Percentiles rank a stretch among this genome's conserved stretches.
These are phyloP conservation scores for Saccharum spontaneum DNA, from an alignment of 176 grass and related monocot species.

Conservation along the genomic window DNA sequence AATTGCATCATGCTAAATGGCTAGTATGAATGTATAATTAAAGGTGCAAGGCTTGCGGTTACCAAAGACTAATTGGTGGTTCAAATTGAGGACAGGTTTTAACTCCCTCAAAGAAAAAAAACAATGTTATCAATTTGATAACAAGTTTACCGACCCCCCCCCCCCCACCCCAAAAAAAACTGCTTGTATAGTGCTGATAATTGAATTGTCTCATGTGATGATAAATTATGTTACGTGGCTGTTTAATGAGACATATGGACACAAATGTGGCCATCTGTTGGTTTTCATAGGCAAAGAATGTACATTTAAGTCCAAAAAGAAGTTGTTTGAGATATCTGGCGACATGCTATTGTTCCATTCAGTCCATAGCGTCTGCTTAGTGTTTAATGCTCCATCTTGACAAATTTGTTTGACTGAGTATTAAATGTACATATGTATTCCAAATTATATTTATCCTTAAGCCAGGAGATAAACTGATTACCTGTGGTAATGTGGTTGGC, in stretches of 20 bases:
- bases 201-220: neutral
- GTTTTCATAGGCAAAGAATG: neutral
- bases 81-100: neutral
- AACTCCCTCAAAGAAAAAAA: neutral
- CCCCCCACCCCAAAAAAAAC: too few relatives aligned
- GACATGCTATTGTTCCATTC: neutral
- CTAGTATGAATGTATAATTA: neutral
- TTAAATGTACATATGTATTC: conserved; percentile 3
- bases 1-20: neutral
- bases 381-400: conserved; percentile 3
- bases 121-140: neutral
- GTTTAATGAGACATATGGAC: neutral
- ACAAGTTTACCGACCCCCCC: neutral
- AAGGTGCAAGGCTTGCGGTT: neutral
- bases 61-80: neutral
- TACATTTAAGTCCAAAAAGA: neutral
- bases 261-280: neutral
- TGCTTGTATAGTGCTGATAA: neutral
- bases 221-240: neutral
- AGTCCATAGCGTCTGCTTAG: neutral
- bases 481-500: conserved; percentile 31
- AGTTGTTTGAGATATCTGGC: neutral
- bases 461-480: conserved; percentile 15
- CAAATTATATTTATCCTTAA: conserved; percentile 16
- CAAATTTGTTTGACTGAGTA: neutral